These are phyloP conservation scores for Yamadazyma aaseri DNA, from an alignment of 1,139 yeast species.

Conservation along the genomic window DNA sequence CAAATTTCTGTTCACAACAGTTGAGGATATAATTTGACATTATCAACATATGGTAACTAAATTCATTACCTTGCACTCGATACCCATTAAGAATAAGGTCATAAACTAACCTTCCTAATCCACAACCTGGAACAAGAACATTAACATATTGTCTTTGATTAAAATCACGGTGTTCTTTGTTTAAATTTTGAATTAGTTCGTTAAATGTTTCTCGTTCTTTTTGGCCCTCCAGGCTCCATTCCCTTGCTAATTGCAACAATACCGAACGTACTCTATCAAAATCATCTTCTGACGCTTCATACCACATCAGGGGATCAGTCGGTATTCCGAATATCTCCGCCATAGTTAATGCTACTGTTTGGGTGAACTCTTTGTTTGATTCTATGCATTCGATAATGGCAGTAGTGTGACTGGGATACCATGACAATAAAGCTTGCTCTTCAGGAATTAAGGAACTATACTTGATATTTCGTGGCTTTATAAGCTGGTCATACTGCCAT, in stretches of 20 bases:
- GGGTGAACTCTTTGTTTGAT: constrained; percentile 49
- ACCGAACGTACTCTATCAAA: constrained; percentile 63
- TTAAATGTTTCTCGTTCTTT: constrained; percentile 54
- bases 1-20: constrained; percentile 38
- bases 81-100: constrained; percentile 71
- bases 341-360: constrained; percentile 44
- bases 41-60: constrained; percentile 77
- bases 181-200: constrained; percentile 46
- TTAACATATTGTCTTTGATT: constrained; percentile 36
- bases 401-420: constrained; percentile 50
- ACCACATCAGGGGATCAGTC: constrained; percentile 44
- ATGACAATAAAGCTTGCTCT: constrained; percentile 48
- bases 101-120: constrained; percentile 74
- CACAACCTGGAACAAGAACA: constrained; percentile 80
- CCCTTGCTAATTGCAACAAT: constrained; percentile 65
- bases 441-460: constrained; percentile 29
- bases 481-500: constrained; percentile 35
- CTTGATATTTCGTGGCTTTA: constrained; percentile 35
- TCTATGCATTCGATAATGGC: constrained; percentile 46
- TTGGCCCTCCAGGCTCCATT: constrained; percentile 70
- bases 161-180: constrained; percentile 40
- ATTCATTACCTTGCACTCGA: constrained; percentile 81
- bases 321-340: constrained; percentile 57
- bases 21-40: constrained; percentile 67
- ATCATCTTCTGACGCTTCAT: constrained; percentile 41